phyloP scores from a whole-genome alignment of 495 filamentous ascomycete species.

The Xylaria cubensis region DNA sequence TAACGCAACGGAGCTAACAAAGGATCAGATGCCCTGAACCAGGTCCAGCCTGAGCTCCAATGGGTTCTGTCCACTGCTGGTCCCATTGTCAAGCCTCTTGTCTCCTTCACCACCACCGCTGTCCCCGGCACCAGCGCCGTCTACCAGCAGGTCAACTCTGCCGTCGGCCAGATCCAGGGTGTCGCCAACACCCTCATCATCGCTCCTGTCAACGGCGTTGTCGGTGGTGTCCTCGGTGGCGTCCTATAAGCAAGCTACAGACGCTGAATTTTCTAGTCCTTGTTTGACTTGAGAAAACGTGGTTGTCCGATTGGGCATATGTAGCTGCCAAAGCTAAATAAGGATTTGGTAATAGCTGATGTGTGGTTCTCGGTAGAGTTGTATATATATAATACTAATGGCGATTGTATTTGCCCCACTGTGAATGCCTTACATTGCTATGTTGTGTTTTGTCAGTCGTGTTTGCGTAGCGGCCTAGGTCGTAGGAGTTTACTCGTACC shows the following conservation, averaged over 20 bases:
- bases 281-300: neutral
- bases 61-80: conserved; percentile 2
- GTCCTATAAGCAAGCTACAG: neutral
- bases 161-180: neutral
- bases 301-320: neutral
- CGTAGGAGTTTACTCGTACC: neutral
- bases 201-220: neutral
- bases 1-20: neutral
- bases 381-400: conserved; percentile 10
- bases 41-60: conserved; percentile 15
- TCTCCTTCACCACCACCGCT: conserved; percentile 2
- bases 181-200: neutral
- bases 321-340: neutral
- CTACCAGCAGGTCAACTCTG: neutral
- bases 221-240: neutral
- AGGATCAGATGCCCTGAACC: neutral
- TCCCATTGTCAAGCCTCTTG: neutral
- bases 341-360: neutral
- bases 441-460: too few species aligned
- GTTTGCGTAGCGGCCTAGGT: neutral
- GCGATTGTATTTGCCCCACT: neutral
- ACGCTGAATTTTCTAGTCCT: neutral
- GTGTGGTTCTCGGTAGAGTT: neutral
- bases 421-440: neutral
- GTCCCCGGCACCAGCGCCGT: conserved; percentile 2